phyloP scores from a whole-genome alignment of 192 early-diverging fungal genomes.

The Gaertneriomyces sp. region DNA sequence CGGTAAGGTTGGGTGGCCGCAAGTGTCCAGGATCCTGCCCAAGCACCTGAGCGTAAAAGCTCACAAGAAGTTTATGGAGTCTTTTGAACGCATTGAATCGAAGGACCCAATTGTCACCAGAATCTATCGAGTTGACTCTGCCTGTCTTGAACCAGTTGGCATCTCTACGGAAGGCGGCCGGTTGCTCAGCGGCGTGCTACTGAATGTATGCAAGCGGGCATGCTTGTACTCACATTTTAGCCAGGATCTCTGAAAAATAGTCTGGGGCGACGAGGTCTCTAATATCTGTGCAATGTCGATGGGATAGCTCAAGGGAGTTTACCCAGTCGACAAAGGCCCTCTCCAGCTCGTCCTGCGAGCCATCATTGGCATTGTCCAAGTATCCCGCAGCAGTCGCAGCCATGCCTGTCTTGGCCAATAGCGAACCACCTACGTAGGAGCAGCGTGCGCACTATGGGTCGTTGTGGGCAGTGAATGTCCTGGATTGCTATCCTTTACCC shows the following conservation, averaged over 20 bases:
- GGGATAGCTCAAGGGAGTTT: constrained; percentile 60
- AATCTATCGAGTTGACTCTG: constrained; percentile 53
- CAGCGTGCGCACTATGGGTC: too few species aligned
- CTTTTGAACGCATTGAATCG: constrained; percentile 91
- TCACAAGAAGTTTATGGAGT: constrained; percentile 75
- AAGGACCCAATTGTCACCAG: constrained; percentile 92
- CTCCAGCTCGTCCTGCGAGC: not conserved
- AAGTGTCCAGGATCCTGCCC: constrained; percentile 59
- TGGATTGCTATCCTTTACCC: too few species aligned
- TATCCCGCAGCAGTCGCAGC: too few species aligned
- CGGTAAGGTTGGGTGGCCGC: constrained; percentile 70
- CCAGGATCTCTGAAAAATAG: constrained; percentile 75
- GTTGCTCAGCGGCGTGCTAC: not conserved
- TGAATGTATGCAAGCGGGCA: not conserved
- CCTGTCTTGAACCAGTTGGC: constrained; percentile 84
- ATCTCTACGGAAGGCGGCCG: constrained; percentile 56
- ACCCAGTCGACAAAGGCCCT: constrained; percentile 35
- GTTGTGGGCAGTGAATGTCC: too few species aligned
- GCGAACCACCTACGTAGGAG: too few species aligned
- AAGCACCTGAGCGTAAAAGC: constrained; percentile 87
- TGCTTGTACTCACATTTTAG: constrained; percentile 70
- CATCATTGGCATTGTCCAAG: too few species aligned
- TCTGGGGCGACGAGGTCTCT: constrained; percentile 77
- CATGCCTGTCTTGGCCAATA: too few species aligned
- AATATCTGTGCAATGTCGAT: constrained; percentile 40